phyloP scores from a whole-genome alignment of 129 eudicot genomes.

The Dittrichia graveolens region DNA sequence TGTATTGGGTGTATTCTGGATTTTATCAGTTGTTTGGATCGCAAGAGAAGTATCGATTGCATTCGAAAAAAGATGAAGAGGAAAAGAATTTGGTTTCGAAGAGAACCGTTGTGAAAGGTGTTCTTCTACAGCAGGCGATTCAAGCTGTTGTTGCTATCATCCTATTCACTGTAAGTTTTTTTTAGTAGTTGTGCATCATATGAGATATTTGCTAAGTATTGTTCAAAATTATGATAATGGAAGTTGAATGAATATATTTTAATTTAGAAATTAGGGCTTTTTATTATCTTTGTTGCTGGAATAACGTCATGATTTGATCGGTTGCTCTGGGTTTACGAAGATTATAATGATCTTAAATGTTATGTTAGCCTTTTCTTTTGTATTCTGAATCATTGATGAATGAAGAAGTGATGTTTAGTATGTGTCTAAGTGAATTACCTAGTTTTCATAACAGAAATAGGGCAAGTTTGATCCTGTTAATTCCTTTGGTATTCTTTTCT shows the following conservation, averaged over 20 bases:
- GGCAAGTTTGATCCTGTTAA: background rate
- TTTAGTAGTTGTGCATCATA: background rate
- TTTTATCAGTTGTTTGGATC: constrained; percentile 59
- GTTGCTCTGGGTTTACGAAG: background rate
- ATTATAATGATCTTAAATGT: constrained; percentile 1
- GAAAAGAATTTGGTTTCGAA: constrained; percentile 78
- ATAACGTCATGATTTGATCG: constrained; percentile 4
- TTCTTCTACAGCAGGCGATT: constrained; percentile 74
- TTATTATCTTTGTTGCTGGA: background rate
- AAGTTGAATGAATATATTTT: background rate
- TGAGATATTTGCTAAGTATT: background rate
- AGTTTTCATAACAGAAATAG: background rate
- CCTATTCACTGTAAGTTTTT: constrained; percentile 60
- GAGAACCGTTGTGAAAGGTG: constrained; percentile 63
- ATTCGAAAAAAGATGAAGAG: constrained; percentile 65
- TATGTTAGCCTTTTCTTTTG: background rate
- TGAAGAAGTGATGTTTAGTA: background rate
- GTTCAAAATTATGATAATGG: constrained; percentile 2
- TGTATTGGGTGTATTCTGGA: constrained; percentile 87
- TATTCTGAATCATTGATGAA: background rate
- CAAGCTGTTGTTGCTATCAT: constrained; percentile 73
- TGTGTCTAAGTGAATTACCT: background rate
- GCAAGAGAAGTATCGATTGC: constrained; percentile 64
- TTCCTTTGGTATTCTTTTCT: background rate
- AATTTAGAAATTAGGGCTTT: background rate